phyloP scores from a whole-genome alignment of 257 asterid species.

The Voacanga thouarsii region DNA sequence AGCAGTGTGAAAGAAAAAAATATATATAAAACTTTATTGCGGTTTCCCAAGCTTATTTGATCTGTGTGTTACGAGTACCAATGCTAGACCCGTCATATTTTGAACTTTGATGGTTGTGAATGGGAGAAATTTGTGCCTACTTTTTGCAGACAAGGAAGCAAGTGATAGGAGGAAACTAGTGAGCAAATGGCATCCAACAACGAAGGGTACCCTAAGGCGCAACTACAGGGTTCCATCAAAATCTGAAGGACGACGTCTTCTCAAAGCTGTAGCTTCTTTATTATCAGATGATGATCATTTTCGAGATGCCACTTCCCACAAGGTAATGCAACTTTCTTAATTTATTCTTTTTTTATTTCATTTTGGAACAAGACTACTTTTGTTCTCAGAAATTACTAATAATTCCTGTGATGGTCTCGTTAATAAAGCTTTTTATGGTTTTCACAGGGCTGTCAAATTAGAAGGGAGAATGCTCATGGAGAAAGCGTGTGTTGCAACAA shows the following conservation, averaged over 20 bases:
- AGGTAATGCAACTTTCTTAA: slow-evolving; percentile 40
- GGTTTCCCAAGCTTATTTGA: not conserved
- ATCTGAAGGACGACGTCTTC: slow-evolving; percentile 79
- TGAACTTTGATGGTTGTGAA: slow-evolving; percentile 9
- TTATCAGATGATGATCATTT: slow-evolving; percentile 92
- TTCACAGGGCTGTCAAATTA: slow-evolving; percentile 83
- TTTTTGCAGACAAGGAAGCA: slow-evolving; percentile 75
- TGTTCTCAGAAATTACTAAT: not conserved
- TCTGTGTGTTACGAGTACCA: not conserved
- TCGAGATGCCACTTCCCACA: slow-evolving; percentile 96
- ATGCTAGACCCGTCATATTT: not conserved
- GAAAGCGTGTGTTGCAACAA: slow-evolving; percentile 94
- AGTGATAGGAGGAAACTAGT: slow-evolving; percentile 69
- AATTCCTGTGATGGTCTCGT: not conserved
- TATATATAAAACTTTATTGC: too few relatives aligned
- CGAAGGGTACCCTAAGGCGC: slow-evolving; percentile 90
- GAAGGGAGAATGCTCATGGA: slow-evolving; percentile 95
- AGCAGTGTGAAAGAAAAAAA: not conserved
- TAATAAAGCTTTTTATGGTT: not conserved
- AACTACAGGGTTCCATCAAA: slow-evolving; percentile 80
- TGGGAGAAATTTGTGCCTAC: slow-evolving; percentile 11
- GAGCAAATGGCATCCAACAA: slow-evolving; percentile 98
- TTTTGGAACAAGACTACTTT: not conserved
- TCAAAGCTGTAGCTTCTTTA: slow-evolving; percentile 71
- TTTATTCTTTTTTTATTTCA: not conserved